Conservation (phyloP, 1,139 yeast species). For the Pichia sp. region DNA sequence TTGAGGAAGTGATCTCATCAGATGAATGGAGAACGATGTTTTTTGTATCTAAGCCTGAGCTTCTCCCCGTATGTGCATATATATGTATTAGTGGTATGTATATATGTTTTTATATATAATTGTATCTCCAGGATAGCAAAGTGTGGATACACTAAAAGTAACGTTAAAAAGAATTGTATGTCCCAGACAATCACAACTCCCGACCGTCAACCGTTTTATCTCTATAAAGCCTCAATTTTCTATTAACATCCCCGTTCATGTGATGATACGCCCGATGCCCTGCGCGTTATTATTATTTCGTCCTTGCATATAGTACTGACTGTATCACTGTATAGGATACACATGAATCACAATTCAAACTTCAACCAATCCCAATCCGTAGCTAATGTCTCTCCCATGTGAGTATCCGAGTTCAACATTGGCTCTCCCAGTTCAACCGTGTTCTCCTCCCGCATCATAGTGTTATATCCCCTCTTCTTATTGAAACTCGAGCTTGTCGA, state of each 20-base stretch:
- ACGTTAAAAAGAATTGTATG: background rate
- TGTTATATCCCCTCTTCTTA: constrained; percentile 12
- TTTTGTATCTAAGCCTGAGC: background rate
- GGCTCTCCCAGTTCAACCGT: constrained; percentile 17
- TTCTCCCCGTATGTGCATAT: background rate
- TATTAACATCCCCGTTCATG: background rate
- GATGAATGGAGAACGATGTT: background rate
- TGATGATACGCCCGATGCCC: background rate
- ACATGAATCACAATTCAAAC: constrained; percentile 24
- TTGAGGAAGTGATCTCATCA: constrained; percentile 34
- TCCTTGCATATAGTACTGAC: background rate
- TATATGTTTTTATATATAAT: background rate
- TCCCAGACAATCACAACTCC: background rate
- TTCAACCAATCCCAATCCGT: constrained; percentile 35
- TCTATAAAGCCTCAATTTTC: background rate
- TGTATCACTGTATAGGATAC: background rate
- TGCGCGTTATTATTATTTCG: background rate
- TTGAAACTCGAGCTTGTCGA: constrained; percentile 6
- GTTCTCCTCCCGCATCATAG: constrained; percentile 12
- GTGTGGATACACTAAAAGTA: background rate
- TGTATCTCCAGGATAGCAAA: background rate
- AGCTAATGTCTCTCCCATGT: constrained; percentile 32
- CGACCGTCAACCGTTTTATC: background rate
- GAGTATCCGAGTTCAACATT: constrained; percentile 24
- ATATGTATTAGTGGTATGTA: background rate